Percentiles rank a stretch among this genome's conserved stretches.
phyloP scores from a whole-genome alignment of 495 filamentous ascomycete species.

The Xylaria grammica region DNA sequence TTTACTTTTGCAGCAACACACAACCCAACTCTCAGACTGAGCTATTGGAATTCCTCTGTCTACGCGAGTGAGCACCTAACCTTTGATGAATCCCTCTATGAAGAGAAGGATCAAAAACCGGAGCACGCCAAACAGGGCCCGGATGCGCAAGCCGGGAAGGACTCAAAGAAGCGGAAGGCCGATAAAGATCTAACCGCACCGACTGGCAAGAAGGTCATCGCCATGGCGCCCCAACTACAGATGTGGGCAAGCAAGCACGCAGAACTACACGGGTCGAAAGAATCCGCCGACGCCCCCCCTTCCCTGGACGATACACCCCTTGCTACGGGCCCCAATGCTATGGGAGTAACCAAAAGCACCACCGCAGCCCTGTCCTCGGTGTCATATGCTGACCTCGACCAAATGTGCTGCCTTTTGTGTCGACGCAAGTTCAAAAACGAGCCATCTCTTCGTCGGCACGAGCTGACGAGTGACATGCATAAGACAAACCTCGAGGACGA shows the following conservation, averaged over 20 bases:
- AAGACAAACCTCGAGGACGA: conserved; percentile 69
- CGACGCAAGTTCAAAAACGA: conserved; percentile 72
- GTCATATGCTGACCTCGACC: conserved; percentile 73
- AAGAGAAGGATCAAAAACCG: conserved; percentile 45
- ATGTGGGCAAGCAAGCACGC: conserved; percentile 89
- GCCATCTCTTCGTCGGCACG: conserved; percentile 74
- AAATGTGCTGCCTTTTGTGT: conserved; percentile 80
- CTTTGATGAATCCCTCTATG: conserved; percentile 45
- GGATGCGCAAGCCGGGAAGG: conserved; percentile 50
- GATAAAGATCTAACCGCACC: conserved; percentile 51
- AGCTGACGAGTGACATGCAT: conserved; percentile 77
- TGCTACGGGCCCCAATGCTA: conserved; percentile 31
- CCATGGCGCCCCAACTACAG: conserved; percentile 72
- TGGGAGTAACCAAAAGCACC: conserved; percentile 23
- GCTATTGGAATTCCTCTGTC: conserved; percentile 85
- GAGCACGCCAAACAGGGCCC: conserved; percentile 41
- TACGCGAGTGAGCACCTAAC: conserved; percentile 73
- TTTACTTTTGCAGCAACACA: conserved; percentile 77
- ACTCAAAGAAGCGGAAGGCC: conserved; percentile 74
- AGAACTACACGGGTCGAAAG: conserved; percentile 71
- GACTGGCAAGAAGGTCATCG: conserved; percentile 59
- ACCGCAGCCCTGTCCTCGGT: conserved; percentile 23
- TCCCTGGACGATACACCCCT: conserved; percentile 28
- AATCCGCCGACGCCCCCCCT: conserved; percentile 21
- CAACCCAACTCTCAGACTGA: conserved; percentile 71